Conservation (phyloP, 1,139 yeast species). For the Tardiomyces blankii region DNA sequence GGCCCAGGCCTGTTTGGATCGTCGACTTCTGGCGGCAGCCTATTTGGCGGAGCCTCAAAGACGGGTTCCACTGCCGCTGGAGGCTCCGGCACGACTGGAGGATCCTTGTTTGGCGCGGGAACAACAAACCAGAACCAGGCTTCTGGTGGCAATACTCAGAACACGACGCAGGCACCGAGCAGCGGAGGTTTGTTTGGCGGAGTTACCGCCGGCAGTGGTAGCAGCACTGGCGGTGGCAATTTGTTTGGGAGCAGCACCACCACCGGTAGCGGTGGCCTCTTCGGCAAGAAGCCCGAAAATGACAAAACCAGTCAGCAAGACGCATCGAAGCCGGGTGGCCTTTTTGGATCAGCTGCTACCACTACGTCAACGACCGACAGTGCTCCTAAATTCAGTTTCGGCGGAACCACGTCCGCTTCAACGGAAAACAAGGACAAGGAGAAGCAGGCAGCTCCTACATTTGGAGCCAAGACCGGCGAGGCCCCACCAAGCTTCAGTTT, state of each 20-base stretch:
- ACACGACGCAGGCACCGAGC: not conserved
- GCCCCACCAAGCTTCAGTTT: constrained; percentile 12
- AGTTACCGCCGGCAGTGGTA: not conserved
- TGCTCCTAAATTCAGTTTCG: constrained; percentile 15
- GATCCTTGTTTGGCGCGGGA: not conserved
- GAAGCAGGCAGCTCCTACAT: constrained; percentile 2
- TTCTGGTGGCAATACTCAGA: not conserved
- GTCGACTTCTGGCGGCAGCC: constrained; percentile 1
- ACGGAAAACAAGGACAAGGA: not conserved
- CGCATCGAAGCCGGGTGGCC: constrained; percentile 1
- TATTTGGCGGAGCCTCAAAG: not conserved
- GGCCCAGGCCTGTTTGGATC: constrained; percentile 3
- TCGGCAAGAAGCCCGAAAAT: constrained; percentile 1
- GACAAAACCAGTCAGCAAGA: not conserved
- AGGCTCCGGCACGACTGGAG: not conserved
- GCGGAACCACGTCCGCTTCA: constrained; percentile 10
- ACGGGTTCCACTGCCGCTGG: not conserved
- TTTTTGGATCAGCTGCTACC: constrained; percentile 2
- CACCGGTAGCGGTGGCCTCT: constrained; percentile 1
- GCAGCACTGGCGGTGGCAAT: not conserved
- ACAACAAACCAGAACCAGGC: not conserved
- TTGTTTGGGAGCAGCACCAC: not conserved
- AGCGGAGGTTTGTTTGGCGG: not conserved
- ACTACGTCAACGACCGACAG: constrained; percentile 2
- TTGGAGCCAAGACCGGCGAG: constrained; percentile 14